phyloP scores from a whole-genome alignment of 78 protist genomes.

The Dictyostelium capitatum region DNA sequence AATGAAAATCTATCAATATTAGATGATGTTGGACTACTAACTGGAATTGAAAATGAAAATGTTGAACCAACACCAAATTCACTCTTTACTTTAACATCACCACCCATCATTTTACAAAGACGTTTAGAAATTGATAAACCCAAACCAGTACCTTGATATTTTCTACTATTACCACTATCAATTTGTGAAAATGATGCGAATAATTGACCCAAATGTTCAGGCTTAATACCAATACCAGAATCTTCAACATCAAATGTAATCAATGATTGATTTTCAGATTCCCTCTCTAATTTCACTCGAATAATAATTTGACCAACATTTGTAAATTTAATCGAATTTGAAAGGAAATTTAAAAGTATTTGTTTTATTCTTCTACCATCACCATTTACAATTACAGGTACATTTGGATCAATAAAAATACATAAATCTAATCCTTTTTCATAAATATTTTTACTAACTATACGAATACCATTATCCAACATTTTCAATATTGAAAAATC shows the following conservation, averaged over 20 bases:
- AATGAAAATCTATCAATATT: background rate
- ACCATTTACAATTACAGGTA: slow-evolving; percentile 39
- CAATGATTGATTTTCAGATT: background rate
- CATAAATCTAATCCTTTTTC: slow-evolving; percentile 40
- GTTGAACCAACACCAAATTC: slow-evolving; percentile 55
- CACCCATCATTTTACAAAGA: slow-evolving; percentile 78
- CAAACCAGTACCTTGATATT: slow-evolving; percentile 74
- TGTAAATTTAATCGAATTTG: slow-evolving; percentile 73
- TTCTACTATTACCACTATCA: slow-evolving; percentile 20
- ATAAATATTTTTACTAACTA: slow-evolving; percentile 22
- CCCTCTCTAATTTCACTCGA: background rate
- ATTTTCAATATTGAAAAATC: slow-evolving; percentile 69
- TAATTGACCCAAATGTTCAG: slow-evolving; percentile 23
- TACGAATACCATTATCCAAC: slow-evolving; percentile 43
- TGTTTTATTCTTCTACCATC: slow-evolving; percentile 50
- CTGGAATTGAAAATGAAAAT: slow-evolving; percentile 20
- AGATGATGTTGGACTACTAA: background rate
- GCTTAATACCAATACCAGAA: slow-evolving; percentile 74
- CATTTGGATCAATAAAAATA: slow-evolving; percentile 45
- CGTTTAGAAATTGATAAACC: slow-evolving; percentile 60
- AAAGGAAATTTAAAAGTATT: slow-evolving; percentile 48
- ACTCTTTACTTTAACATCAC: slow-evolving; percentile 38
- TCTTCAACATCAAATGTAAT: slow-evolving; percentile 74
- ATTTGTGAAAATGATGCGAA: slow-evolving; percentile 61
- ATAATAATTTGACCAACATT: slow-evolving; percentile 60